Conservation (phyloP, 352 stramenopile species). For the Phytophthora hybrid region DNA sequence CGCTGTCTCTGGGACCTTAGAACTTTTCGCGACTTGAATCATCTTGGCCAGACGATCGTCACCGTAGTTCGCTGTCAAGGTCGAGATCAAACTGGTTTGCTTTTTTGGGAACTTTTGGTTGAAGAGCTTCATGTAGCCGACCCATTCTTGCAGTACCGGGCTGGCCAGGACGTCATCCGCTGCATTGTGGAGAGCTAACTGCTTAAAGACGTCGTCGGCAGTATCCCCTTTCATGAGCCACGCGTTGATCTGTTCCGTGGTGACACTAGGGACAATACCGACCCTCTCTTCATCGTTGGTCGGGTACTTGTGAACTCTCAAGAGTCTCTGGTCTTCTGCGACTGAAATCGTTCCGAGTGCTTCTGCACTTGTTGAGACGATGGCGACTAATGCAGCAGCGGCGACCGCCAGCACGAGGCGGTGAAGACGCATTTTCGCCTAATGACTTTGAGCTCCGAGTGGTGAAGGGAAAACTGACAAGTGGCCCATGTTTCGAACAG, state of each 20-base stretch:
- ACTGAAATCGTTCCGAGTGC: not conserved
- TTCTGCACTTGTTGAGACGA: not conserved
- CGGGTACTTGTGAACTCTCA: not conserved
- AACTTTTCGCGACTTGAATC: conserved; percentile 23
- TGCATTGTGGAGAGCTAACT: not conserved
- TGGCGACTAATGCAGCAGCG: not conserved
- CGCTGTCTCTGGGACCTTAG: not conserved
- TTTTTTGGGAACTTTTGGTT: conserved; percentile 23
- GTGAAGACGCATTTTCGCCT: not conserved
- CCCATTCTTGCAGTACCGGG: conserved; percentile 13
- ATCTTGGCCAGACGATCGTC: conserved; percentile 24
- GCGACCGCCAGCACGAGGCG: not conserved
- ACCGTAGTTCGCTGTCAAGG: conserved; percentile 20
- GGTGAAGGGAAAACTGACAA: not conserved
- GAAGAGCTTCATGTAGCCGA: conserved; percentile 23
- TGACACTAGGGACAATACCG: not conserved
- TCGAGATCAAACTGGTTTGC: conserved; percentile 16
- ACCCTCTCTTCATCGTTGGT: not conserved
- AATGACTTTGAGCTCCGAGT: not conserved
- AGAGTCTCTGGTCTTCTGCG: not conserved
- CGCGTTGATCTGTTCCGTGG: not conserved
- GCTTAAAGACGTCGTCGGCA: not conserved
- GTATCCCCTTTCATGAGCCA: not conserved
- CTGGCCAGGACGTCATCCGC: not conserved
- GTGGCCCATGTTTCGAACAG: not conserved